Evolutionary conservation across 129 eudicot species (phyloP).

Genomic region (Flaveria brownii): DNA sequence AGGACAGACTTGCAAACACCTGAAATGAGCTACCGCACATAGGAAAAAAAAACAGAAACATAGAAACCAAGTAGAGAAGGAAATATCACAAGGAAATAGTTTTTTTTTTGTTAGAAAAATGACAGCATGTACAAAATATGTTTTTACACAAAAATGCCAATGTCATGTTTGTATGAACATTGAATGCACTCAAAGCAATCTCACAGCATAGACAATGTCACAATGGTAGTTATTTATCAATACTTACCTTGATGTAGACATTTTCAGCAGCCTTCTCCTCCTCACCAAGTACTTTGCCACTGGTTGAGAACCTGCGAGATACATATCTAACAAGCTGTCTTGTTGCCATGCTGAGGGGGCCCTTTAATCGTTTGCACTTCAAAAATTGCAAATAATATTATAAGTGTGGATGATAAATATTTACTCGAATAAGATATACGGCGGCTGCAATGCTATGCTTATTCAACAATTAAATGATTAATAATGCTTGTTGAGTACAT

Average conservation of each 20-base stretch:
- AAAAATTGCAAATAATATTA: slow-evolving; percentile 16
- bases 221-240: neutral
- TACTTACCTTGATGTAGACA: slow-evolving; percentile 74
- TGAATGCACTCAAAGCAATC: neutral
- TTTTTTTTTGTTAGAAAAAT: neutral
- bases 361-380: slow-evolving; percentile 34
- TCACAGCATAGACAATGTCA: slow-evolving; percentile 5
- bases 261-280: slow-evolving; percentile 99
- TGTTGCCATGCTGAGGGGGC: slow-evolving; percentile 53
- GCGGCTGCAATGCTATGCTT: slow-evolving; percentile 2
- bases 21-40: neutral
- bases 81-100: neutral
- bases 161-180: neutral
- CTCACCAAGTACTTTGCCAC: slow-evolving; percentile 78
- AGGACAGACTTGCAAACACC: slow-evolving; percentile 8
- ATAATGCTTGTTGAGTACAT: neutral
- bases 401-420: slow-evolving; percentile 10
- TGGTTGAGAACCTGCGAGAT: slow-evolving; percentile 67
- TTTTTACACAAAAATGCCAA: neutral
- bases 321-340: slow-evolving; percentile 61
- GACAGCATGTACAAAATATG: neutral
- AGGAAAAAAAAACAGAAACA: neutral
- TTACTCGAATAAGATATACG: neutral
- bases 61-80: slow-evolving; percentile 2
- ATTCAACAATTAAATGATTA: neutral